These are phyloP conservation scores for Sporothrix sp. DNA, from an alignment of 2,329 filamentous ascomycete genomes.

Conservation along the genomic window DNA sequence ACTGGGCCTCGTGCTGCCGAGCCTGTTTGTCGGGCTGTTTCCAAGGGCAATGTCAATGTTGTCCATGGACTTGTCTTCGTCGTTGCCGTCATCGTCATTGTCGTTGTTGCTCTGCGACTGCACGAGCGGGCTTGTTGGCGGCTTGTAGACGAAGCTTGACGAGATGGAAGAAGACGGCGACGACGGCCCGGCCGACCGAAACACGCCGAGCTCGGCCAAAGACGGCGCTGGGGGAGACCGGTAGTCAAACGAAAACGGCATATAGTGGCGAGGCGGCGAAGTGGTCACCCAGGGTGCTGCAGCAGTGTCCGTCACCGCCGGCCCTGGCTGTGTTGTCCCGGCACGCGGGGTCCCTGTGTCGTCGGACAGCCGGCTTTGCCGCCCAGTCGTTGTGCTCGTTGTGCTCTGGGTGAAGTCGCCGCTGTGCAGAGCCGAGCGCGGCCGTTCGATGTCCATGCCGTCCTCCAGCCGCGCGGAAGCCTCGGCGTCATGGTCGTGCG, in stretches of 20 bases:
- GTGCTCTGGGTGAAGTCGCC: conserved; percentile 49
- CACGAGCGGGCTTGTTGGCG: conserved; percentile 85
- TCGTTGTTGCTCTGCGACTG: conserved; percentile 82
- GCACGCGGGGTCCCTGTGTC: background rate
- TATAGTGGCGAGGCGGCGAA: conserved; percentile 45
- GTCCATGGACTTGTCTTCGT: conserved; percentile 33
- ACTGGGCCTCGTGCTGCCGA: conserved; percentile 18
- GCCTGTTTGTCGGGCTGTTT: conserved; percentile 21
- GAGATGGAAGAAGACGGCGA: conserved; percentile 64
- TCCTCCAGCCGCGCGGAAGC: conserved; percentile 38
- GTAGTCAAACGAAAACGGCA: conserved; percentile 35
- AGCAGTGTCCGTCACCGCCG: conserved; percentile 10
- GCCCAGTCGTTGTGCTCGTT: background rate
- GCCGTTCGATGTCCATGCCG: conserved; percentile 64
- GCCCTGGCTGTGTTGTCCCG: background rate
- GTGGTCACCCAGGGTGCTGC: conserved; percentile 39
- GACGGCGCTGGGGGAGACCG: conserved; percentile 15
- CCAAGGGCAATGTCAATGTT: conserved; percentile 37
- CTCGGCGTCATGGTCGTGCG: conserved; percentile 24
- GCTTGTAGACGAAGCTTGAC: conserved; percentile 72
- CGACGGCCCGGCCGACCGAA: conserved; percentile 35
- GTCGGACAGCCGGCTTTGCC: background rate
- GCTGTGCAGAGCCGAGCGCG: conserved; percentile 64
- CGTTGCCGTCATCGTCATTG: conserved; percentile 8
- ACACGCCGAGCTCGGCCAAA: conserved; percentile 10